Evolutionary conservation across 202 grass and related monocot genomes (phyloP).

Genomic region (Tripidium arundinaceum): DNA sequence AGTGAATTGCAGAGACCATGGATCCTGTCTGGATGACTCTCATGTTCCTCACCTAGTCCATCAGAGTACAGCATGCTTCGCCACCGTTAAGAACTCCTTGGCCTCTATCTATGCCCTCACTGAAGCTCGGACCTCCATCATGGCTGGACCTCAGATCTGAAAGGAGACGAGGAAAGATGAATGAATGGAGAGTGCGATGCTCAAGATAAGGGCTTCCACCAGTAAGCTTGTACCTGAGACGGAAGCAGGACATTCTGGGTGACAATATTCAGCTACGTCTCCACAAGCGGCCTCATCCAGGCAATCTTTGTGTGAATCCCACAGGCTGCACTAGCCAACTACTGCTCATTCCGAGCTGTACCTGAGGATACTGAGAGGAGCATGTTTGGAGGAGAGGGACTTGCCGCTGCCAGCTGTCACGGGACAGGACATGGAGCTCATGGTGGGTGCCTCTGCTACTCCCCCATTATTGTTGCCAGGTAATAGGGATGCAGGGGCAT

Average conservation of each 20-base stretch:
- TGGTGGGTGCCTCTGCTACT: background rate
- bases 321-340: background rate
- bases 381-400: background rate
- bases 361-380: background rate
- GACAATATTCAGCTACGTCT: background rate
- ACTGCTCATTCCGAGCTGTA: background rate
- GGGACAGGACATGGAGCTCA: background rate
- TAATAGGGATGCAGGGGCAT: background rate
- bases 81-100: background rate
- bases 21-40: background rate
- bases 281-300: background rate
- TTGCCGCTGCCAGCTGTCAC: background rate
- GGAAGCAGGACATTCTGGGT: background rate
- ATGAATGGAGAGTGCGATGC: background rate
- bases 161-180: background rate
- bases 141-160: background rate
- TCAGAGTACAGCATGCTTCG: background rate
- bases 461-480: background rate
- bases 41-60: background rate
- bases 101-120: background rate
- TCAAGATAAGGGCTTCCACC: background rate
- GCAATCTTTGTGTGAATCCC: background rate
- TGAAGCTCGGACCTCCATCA: background rate
- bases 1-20: background rate
- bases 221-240: background rate